Conservation (phyloP, 2,329 filamentous ascomycete species). For the Ophiostoma himal-ulmi region DNA sequence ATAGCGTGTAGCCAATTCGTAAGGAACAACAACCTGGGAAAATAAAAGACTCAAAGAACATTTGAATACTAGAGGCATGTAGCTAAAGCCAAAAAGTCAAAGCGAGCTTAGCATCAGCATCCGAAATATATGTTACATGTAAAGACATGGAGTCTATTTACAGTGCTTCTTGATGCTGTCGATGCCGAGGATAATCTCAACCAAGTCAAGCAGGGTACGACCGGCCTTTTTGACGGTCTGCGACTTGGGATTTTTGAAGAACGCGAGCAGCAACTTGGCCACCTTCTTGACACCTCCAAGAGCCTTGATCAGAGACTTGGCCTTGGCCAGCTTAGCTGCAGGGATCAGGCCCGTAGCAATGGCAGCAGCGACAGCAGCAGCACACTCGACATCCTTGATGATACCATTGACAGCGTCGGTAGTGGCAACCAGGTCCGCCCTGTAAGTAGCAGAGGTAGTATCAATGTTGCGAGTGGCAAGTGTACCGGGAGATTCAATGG, state of each 20-base stretch:
- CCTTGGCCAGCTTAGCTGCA: slow-evolving; percentile 20
- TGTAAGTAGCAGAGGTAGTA: background rate
- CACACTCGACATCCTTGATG: background rate
- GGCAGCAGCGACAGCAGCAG: background rate
- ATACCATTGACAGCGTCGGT: background rate
- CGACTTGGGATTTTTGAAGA: slow-evolving; percentile 16
- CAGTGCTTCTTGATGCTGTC: slow-evolving; percentile 4
- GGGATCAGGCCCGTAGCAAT: slow-evolving; percentile 17
- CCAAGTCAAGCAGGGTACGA: slow-evolving; percentile 11
- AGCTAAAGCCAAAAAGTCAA: background rate
- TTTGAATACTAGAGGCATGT: background rate
- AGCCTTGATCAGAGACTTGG: slow-evolving; percentile 19
- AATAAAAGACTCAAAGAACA: background rate
- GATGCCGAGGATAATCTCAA: background rate
- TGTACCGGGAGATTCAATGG: background rate
- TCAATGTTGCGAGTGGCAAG: background rate
- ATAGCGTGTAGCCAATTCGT: background rate
- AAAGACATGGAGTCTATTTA: background rate
- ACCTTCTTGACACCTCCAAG: slow-evolving; percentile 20
- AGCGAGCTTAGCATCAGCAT: no score
- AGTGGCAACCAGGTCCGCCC: background rate
- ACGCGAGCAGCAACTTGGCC: slow-evolving; percentile 19
- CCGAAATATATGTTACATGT: background rate
- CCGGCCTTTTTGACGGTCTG: slow-evolving; percentile 19
- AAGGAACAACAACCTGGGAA: background rate